These are phyloP conservation scores for Cutaneotrichosporon daszewskae DNA, from an alignment of 1,284 basidiomycete genomes.

Conservation along the genomic window DNA sequence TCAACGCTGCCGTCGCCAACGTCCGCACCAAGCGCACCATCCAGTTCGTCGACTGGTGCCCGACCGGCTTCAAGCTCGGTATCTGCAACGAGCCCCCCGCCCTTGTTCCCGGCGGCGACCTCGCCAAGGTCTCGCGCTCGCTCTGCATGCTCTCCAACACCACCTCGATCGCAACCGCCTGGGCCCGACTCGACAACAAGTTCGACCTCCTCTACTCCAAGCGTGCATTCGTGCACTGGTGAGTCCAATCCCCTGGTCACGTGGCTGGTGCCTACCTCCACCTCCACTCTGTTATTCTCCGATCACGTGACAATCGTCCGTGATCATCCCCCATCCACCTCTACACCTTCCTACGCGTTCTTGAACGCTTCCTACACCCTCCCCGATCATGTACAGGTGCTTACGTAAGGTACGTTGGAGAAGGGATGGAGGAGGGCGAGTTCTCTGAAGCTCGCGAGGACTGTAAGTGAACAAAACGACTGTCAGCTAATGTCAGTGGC, in stretches of 20 bases:
- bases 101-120: slow-evolving; percentile 85
- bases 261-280: too few species aligned
- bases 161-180: slow-evolving; percentile 74
- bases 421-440: slow-evolving; percentile 99
- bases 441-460: slow-evolving; percentile 94
- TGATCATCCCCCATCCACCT: too few species aligned
- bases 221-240: slow-evolving; percentile 85
- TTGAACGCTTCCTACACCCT: too few species aligned
- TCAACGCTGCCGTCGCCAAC: slow-evolving; percentile 82
- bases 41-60: slow-evolving; percentile 94
- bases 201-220: slow-evolving; percentile 95
- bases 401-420: slow-evolving; percentile 94
- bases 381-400: too few species aligned
- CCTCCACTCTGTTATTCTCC: too few species aligned
- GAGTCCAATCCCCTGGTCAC: too few species aligned
- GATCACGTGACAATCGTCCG: too few species aligned
- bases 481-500: too few species aligned
- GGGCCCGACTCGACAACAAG: slow-evolving; percentile 96
- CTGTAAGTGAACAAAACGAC: too few species aligned
- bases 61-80: slow-evolving; percentile 95
- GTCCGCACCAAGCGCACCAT: slow-evolving; percentile 98
- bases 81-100: slow-evolving; percentile 95
- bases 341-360: too few species aligned
- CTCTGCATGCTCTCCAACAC: slow-evolving; percentile 87
- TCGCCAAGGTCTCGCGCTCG: slow-evolving; percentile 88